Base-by-base conservation (phyloP, 352 stramenopile genomes). In the Phytophthora tubulina region DNA sequence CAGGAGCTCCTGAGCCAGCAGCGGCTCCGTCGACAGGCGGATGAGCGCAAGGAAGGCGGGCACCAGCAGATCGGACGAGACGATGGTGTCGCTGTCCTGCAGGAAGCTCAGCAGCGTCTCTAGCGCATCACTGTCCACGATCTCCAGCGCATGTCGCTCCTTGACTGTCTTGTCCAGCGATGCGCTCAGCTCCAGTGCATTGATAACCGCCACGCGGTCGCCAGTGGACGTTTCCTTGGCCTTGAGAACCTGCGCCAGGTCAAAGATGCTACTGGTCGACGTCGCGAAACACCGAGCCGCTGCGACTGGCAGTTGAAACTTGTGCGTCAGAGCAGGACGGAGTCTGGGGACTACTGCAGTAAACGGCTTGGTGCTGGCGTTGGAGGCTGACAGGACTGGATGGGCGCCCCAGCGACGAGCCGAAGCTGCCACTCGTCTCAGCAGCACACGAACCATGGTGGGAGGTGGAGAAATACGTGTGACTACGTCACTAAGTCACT, bases 21-120 rank as follows among this genome's bases (percentile, higher is more conserved):
- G 60, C 39, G 85, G 60, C 51, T 91, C 74, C 32, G 68, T 76
- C 15, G 83, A 87, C 27, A 92, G 58, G 14, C 81, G 78, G 59
- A 94, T 94, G 27, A 94, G 78, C 27, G 76, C 67, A 44, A 94
- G 72, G 56, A 90, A 93, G 46, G 85, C 70, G 27, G 84, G 82
- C 3, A 94, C 73, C 54, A 91, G 77, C 44, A 94, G 72, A 61
- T 81, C 70, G 14, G 82, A 86, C 3, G 82, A 78, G 8, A 55
- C 64, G 27, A 78, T 84, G 39, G 73, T 72, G 69, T 88, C 77
- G 27, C 67, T 84, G 70, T 90, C 82, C 41, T 78, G 55, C 17
- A 94, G 60, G 11, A 94, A 77, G 44, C 60, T 64, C 50, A 92
- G 17, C 46, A 92, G 73, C 35, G 67, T 45, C 30, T 67, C 74